Base-by-base conservation (phyloP, 2,329 filamentous ascomycete genomes). In the Aspergillus carbonarius region DNA sequence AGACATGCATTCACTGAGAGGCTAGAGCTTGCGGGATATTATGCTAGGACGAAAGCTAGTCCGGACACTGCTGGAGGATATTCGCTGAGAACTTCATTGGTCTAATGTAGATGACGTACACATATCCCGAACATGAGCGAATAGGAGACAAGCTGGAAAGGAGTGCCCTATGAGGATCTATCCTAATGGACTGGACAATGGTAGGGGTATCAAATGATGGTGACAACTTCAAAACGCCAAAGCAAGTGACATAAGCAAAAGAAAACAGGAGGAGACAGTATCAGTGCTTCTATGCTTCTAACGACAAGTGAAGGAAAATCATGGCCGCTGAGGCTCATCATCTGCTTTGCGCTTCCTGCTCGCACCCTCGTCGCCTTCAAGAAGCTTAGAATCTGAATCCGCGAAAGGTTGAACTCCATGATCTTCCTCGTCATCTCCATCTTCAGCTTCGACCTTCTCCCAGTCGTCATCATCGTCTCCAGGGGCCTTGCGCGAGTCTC, bases 391-490 rank as follows among this genome's bases (percentile, higher is more conserved):
- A 5, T 73, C 75, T 12, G 74, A 76, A 4, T 73, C 75, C 13
- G 66, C 63, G 35, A 77, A 61, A 23, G 65, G 63, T 46, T 70
- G 68, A 9, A 74, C 64, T 2, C 69, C 72, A 51, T 72, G 68
- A 23, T 72, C 68, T 27, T 69, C 30, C 30, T 32, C 73, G 5
- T 65, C 57, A 30, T 72, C 70, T 9, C 60, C 69, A 49, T 77
- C 74, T 37, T 74, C 70, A 1, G 64, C 69, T 57, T 77, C 74
- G 13, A 78, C 69, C 59, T 76, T 77, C 56, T 77, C 75, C 76
- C 76, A 78, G 32, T 75, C 76, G n/a, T 76, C 75, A 50, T 78
- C 75, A 0, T 71, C 70, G 12, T 70, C 65, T 20, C 42, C 10
- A 17, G 20, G 5, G 9, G 44, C 7, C 17, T 50, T 54, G 25